A percentile compares a stretch with the other conserved stretches of the same genome.
These are phyloP conservation scores for Thraustotheca clavata DNA, from an alignment of 352 stramenopile genomes.

Conservation along the genomic window DNA sequence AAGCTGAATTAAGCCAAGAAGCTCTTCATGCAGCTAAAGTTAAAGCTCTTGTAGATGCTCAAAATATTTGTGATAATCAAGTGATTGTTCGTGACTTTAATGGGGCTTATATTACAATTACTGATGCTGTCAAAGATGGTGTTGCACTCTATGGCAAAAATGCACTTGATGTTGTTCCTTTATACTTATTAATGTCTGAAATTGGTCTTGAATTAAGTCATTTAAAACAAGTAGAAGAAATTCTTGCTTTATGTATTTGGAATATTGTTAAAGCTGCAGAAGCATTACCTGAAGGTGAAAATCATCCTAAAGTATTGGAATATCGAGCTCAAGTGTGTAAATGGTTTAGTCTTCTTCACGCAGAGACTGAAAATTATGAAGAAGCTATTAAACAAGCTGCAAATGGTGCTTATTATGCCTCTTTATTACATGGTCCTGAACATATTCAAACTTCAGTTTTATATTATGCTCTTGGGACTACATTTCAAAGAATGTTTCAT, in stretches of 20 bases:
- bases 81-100: constrained; percentile 13
- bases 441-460: constrained; percentile 65
- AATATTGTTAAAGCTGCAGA: constrained; percentile 53
- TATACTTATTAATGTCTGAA: constrained; percentile 57
- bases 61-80: constrained; percentile 6
- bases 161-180: constrained; percentile 44
- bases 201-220: constrained; percentile 49
- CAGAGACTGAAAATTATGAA: constrained; percentile 17
- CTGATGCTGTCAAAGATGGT: constrained; percentile 31
- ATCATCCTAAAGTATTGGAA: neutral
- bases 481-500: constrained; percentile 45
- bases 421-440: constrained; percentile 57
- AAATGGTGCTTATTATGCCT: constrained; percentile 62
- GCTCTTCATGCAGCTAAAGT: neutral
- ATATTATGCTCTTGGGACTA: constrained; percentile 61
- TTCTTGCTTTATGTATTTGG: constrained; percentile 65
- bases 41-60: neutral
- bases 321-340: constrained; percentile 14
- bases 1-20: too few relatives aligned
- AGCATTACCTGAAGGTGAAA: constrained; percentile 4
- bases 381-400: constrained; percentile 53
- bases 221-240: constrained; percentile 52
- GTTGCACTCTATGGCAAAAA: constrained; percentile 42
- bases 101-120: constrained; percentile 6
- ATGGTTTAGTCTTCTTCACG: constrained; percentile 9